Percentiles rank a stretch among this genome's conserved stretches.
These are phyloP conservation scores for Gelatoporia subvermispora DNA, from an alignment of 768 basidiomycete species.

Conservation along the genomic window DNA sequence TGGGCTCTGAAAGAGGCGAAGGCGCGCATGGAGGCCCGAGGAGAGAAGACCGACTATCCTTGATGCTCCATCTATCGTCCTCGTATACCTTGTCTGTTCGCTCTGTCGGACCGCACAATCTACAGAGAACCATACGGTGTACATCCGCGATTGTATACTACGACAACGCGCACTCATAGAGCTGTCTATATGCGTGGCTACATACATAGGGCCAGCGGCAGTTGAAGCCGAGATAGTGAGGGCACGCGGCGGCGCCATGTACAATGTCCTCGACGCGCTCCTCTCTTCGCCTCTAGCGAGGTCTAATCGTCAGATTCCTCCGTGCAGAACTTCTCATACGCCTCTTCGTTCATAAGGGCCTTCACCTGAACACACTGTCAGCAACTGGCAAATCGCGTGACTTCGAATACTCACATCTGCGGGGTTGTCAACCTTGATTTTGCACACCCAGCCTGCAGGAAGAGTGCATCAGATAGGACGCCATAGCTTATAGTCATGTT, in stretches of 20 bases:
- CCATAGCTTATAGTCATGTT: too few relatives aligned
- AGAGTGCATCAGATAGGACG: not conserved
- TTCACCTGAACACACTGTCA: conserved; percentile 47
- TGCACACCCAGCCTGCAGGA: conserved; percentile 95
- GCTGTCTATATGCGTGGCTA: too few relatives aligned
- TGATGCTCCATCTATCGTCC: not conserved
- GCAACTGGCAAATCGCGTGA: not conserved
- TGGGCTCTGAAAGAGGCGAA: conserved; percentile 93
- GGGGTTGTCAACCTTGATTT: conserved; percentile 76
- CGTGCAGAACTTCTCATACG: conserved; percentile 59
- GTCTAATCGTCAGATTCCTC: not conserved
- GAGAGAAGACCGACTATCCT: conserved; percentile 60
- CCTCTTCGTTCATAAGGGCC: conserved; percentile 63
- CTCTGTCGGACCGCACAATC: too few relatives aligned
- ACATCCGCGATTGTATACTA: too few relatives aligned
- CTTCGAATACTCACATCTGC: conserved; percentile 52
- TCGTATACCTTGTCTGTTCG: too few relatives aligned
- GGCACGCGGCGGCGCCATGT: too few relatives aligned
- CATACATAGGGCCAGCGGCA: too few relatives aligned
- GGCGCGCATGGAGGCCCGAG: conserved; percentile 86
- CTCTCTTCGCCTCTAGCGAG: too few relatives aligned
- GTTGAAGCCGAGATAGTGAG: too few relatives aligned
- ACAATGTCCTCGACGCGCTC: too few relatives aligned
- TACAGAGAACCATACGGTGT: too few relatives aligned
- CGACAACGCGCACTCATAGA: too few relatives aligned